Percentiles rank a stretch among this genome's conserved stretches.
These are phyloP conservation scores for Amauroascus verrucosus DNA, from an alignment of 2,329 filamentous ascomycete species.

Conservation along the genomic window DNA sequence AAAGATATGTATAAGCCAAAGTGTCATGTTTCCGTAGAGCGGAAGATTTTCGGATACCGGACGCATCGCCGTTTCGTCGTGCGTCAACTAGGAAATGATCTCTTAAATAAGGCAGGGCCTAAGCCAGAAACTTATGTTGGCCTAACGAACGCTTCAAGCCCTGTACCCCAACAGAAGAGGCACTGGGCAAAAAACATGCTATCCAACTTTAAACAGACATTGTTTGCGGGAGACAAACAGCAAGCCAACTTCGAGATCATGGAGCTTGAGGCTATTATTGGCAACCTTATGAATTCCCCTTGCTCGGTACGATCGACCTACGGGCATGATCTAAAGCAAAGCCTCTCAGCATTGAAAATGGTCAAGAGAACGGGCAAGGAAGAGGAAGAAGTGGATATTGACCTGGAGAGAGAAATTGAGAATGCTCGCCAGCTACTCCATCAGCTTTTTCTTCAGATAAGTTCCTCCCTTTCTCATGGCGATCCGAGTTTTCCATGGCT, in stretches of 20 bases:
- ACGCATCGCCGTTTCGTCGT: not conserved
- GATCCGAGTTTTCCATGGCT: slow-evolving; percentile 30
- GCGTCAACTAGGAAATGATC: not conserved
- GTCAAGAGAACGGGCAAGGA: not conserved
- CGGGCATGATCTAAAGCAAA: slow-evolving; percentile 29
- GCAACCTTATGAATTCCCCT: not conserved
- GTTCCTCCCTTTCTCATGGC: slow-evolving; percentile 16
- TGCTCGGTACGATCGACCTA: slow-evolving; percentile 21
- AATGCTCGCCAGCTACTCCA: slow-evolving; percentile 18
- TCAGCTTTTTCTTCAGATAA: slow-evolving; percentile 8
- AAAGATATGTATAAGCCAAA: not conserved
- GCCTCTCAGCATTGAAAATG: slow-evolving; percentile 27
- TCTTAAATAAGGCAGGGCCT: not conserved
- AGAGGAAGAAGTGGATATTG: not conserved
- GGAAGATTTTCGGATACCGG: not conserved
- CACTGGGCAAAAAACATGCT: not conserved
- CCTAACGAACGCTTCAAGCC: not conserved
- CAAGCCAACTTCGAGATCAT: not conserved
- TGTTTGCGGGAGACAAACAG: not conserved
- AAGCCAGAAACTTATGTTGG: not conserved
- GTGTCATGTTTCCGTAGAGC: not conserved
- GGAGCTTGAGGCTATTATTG: slow-evolving; percentile 1
- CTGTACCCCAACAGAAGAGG: not conserved
- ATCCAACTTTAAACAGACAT: not conserved
- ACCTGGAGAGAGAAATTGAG: slow-evolving; percentile 17